A percentile compares a stretch with the other conserved stretches of the same genome.
Evolutionary conservation across 2,329 filamentous ascomycete genomes (phyloP).

Genomic region (Lachnellula suecica): DNA sequence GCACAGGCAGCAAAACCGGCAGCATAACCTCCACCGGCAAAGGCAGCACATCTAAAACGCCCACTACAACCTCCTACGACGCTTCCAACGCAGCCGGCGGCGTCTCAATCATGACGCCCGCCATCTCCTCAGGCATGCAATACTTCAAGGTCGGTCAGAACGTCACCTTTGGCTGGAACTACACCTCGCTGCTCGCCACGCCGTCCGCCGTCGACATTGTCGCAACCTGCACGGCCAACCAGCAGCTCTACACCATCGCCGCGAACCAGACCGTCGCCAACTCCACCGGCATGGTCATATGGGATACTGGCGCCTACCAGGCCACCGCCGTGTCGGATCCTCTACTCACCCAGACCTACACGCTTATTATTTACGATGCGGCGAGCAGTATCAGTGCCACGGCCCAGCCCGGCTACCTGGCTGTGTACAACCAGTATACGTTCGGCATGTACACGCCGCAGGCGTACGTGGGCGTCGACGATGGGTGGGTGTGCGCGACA

Average conservation of each 20-base stretch:
- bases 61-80: constrained; percentile 37
- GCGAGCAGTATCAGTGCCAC: constrained; percentile 49
- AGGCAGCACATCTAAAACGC: constrained; percentile 1
- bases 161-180: constrained; percentile 65
- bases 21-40: constrained; percentile 15
- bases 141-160: constrained; percentile 60
- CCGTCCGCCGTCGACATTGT: constrained; percentile 62
- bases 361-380: constrained; percentile 61
- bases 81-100: constrained; percentile 47
- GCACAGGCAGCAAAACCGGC: constrained; percentile 3
- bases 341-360: constrained; percentile 56
- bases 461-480: constrained; percentile 50
- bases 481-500: constrained; percentile 54
- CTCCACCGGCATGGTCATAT: constrained; percentile 50
- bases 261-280: constrained; percentile 60
- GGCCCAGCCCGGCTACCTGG: constrained; percentile 55
- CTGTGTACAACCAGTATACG: constrained; percentile 45
- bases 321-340: constrained; percentile 40
- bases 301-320: constrained; percentile 56
- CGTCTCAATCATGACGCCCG: constrained; percentile 53
- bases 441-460: constrained; percentile 59
- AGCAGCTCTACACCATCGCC: constrained; percentile 59
- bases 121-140: constrained; percentile 42
- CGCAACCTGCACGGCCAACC: constrained; percentile 52
- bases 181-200: constrained; percentile 56